Evolutionary conservation across 768 basidiomycete genomes (phyloP), one percentile per base, ranked within the genome.

Genomic region (Tubosaeta sp.): DNA sequence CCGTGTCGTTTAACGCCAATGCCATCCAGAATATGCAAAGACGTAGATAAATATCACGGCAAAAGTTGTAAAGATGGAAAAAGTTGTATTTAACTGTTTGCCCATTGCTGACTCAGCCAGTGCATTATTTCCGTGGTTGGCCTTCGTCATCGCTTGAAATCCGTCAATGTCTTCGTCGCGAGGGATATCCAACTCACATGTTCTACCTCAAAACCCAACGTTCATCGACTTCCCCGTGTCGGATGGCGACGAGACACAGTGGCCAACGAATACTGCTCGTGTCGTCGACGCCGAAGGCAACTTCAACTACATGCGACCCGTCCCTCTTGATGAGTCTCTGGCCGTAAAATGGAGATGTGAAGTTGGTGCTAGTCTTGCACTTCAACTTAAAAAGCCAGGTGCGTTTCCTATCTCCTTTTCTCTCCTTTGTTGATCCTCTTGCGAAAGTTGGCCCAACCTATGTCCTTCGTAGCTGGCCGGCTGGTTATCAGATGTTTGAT

Each of bases 1-100:
- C 83, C 82, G 76, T 67, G 79, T 76, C 61, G 84, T 86, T 86
- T 86, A 86, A 84, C 84, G 77, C 71, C 78, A 66, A 67, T 71
- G 76, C 79, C 72, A 73, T 22, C 71, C 56, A 44, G 45, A 60
- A 56, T 29, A 43, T 58, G 73, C 76, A 74, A 9, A 71, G 76
- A 74, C 76, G 82, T 82, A 79, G 83, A 85, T 85, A 83, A 72
- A 22, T 22, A 22, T 74, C 76, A 65, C 76, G 82, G 82, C 79
- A 50, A 52, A 22, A 44, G 50, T 29, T 26, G 25, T 26, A 44
- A 43, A 44, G 8, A 42, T 3, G 22, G 22, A 32, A 29, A 27
- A 9, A 31, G n/a, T 22, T 22, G 32, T 44, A 32, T 50, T 29
- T 13, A 2, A 7, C 46, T 42, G 14, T 62, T 53, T 59, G 39